Evolutionary conservation across 495 filamentous ascomycete genomes (phyloP), one percentile per base, ranked within the genome.

Genomic region (Penicilliopsis zonata): DNA sequence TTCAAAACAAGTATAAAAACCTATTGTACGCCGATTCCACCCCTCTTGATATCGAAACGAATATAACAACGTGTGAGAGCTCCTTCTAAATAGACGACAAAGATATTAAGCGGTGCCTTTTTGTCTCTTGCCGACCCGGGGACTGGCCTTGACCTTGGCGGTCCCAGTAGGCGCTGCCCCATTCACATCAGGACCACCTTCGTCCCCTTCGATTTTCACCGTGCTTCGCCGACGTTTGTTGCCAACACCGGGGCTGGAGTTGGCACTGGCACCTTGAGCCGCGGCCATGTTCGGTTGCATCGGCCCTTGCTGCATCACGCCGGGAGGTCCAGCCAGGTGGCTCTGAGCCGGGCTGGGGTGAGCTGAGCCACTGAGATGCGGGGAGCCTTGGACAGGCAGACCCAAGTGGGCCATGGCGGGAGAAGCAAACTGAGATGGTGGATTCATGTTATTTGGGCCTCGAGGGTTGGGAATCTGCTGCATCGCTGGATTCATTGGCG

Each of bases 161-260:
- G 54, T 35, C 12, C 55, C 54, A 5, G 47, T 53, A 20, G 46
- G 38, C 16, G 44, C 53, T 13, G 58, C 48, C 15, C 69, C 69
- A 36, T 76, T 75, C 18, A 69, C 47, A 22, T 67, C 67, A 3
- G 59, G 53, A 30, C 42, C 52, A 31, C 49, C 61, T 13, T 73
- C 73, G 12, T 87, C 82, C 12, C 63, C 70, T 36, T 88, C 85
- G 21, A 67, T 60, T 60, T 92, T 90, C 30, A 88, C 80, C 3
- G 73, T 73, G 37, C 82, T 86, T 24, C 84, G 63, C 35, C 86
- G 68, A 36, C 84, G 74, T 57, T 90, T 87, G 48, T 78, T 80
- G 28, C 69, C 76, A 19, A 78, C 74, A 34, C 78, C 81, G 7
- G 86, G 86, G 33, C 85, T 92, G 3, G 86, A 88, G 48, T 83